Base-by-base conservation (phyloP, 176 grass and related monocot genomes). In the Oryza glaberrima region DNA sequence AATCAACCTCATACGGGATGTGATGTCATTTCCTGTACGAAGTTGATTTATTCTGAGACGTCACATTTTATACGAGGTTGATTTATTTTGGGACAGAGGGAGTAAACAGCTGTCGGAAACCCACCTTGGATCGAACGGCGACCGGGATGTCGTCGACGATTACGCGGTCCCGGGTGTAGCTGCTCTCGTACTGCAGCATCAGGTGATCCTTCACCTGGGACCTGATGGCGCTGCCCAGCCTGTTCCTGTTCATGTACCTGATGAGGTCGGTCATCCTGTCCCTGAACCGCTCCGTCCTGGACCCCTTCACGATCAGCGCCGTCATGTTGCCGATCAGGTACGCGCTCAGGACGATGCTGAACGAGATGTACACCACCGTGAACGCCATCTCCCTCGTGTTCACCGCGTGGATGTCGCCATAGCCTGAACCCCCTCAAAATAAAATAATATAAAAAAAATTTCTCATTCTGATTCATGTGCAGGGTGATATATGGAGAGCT, bases 281-380 rank as follows among this genome's bases (percentile, higher is more conserved):
- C 49, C 95, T 10, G 78, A 98, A 98, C 45, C 85, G 81, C 89
- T 98, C 95, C 0, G 95, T 98, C 84, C 82, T 94, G 0, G 95
- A 98, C 0, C 93, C 95, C 75, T 88, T 95, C 7, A 98, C 95
- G 7, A 98, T 98, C 41, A 98, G 77, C 67, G 95, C 95, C 3
- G 93, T 98, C 95, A 98, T 98, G 69, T 98, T 98, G 48, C 95
- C 95, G 30, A 98, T 90, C 11, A 98, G 81, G 71, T 98, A 98
- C 1, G 95, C 93, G 7, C 93, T 72, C 4, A 98, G 91, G 47
- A 98, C 83, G 77, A 98, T 92, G 77, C 88, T 84, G 72, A 98
- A 91, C 43, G 91, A 92, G 70, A 95, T 86, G 68, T 91, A 98
- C 19, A 87, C 83, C 85, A 87, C 85, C 17, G 84, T 88, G 81